phyloP scores from a whole-genome alignment of 176 grass and related monocot genomes.

The Alopecurus myosuroides region DNA sequence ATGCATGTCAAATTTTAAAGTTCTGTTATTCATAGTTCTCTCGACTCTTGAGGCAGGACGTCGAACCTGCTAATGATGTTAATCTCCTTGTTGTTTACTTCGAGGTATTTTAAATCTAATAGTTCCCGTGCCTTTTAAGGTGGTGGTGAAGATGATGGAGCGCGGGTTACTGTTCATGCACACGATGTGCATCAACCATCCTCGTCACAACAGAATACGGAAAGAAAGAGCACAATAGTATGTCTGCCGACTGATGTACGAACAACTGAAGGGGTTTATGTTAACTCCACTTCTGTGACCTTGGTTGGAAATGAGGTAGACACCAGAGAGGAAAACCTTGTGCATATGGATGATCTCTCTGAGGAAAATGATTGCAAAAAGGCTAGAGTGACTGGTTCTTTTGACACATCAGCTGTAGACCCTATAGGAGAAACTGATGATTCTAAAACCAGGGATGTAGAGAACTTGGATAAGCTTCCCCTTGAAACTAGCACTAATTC shows the following conservation, averaged over 20 bases:
- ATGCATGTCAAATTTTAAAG: neutral
- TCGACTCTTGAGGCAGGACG: neutral
- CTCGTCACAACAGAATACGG: constrained; percentile 19
- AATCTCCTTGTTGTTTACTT: neutral
- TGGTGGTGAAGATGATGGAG: neutral
- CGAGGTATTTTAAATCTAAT: neutral
- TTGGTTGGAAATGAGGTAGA: constrained; percentile 1
- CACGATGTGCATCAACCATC: constrained; percentile 7
- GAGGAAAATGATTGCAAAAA: constrained; percentile 20
- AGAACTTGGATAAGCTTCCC: neutral
- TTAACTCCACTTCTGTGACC: neutral
- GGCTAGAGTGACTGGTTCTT: constrained; percentile 10
- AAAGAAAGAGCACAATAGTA: constrained; percentile 13
- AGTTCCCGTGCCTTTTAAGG: neutral
- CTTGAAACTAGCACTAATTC: constrained; percentile 4
- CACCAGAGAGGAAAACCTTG: neutral
- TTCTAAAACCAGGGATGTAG: neutral
- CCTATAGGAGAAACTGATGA: constrained; percentile 7
- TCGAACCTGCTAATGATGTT: neutral
- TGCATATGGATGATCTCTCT: neutral
- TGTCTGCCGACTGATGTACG: neutral
- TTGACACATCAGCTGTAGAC: constrained; percentile 8
- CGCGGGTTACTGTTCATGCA: neutral
- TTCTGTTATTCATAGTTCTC: neutral
- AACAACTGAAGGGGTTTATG: constrained; percentile 4